A percentile compares a stretch with the other conserved stretches of the same genome.
These are phyloP conservation scores for Mortierella hygrophila DNA, from an alignment of 192 early-diverging fungal genomes.

Conservation along the genomic window DNA sequence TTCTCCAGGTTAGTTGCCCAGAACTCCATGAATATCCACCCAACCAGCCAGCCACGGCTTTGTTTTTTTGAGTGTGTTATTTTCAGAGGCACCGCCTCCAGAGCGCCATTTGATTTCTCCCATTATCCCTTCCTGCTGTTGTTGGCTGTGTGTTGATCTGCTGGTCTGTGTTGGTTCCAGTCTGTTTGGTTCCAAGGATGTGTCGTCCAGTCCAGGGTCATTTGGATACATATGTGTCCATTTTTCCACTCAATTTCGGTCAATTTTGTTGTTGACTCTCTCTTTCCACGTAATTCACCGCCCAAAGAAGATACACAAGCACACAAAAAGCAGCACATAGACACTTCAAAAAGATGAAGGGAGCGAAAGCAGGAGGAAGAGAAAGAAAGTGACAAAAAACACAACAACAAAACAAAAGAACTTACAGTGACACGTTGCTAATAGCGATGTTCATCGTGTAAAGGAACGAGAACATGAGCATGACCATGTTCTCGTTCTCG, in stretches of 20 bases:
- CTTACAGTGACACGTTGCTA: conserved; percentile 87
- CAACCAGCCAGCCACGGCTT: neutral
- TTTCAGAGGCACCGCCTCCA: neutral
- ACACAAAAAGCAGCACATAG: neutral
- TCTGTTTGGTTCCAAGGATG: neutral
- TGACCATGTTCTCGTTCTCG: conserved; percentile 69
- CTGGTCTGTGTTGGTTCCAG: neutral
- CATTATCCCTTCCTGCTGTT: neutral
- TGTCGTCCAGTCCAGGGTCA: neutral
- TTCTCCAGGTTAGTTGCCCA: too few relatives aligned
- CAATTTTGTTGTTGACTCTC: neutral
- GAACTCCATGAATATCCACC: neutral
- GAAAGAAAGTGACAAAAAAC: neutral
- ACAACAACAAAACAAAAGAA: conserved; percentile 14
- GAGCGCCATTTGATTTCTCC: neutral
- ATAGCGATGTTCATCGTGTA: conserved; percentile 94
- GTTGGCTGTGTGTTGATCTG: neutral
- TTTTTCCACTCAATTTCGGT: neutral
- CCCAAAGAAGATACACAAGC: too few relatives aligned
- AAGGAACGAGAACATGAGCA: conserved; percentile 85
- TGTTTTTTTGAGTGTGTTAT: neutral
- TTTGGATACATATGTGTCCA: neutral
- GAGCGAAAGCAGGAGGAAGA: neutral
- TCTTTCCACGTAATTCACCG: neutral
- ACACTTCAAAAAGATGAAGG: neutral